phyloP scores from a whole-genome alignment of 1,139 yeast genomes.

The Nematodospora anomalae region DNA sequence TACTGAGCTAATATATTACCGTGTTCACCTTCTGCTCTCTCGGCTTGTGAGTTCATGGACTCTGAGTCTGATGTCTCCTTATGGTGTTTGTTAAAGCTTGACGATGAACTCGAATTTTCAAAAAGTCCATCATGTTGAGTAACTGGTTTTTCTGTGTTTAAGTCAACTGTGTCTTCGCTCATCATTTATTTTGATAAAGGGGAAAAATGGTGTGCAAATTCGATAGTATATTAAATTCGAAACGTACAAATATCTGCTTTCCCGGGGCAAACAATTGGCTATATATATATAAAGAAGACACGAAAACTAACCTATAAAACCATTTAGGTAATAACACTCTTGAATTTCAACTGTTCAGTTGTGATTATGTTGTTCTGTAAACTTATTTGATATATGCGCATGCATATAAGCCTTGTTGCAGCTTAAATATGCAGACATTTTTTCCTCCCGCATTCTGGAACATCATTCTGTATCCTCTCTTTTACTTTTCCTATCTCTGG shows the following conservation, averaged over 20 bases:
- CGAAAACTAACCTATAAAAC: too few relatives aligned
- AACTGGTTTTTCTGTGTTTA: conserved; percentile 5
- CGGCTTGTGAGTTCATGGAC: conserved; percentile 24
- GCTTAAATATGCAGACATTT: background rate
- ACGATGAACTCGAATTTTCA: conserved; percentile 21
- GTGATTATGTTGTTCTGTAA: background rate
- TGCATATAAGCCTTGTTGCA: background rate
- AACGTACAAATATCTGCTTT: too few relatives aligned
- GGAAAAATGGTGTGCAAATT: too few relatives aligned
- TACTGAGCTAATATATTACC: conserved; percentile 66
- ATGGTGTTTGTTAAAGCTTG: conserved; percentile 22
- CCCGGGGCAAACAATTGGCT: background rate
- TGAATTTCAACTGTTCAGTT: background rate
- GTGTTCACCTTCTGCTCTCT: conserved; percentile 28
- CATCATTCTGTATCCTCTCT: background rate
- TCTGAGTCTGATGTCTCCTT: conserved; percentile 25
- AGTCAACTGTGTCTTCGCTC: conserved; percentile 1
- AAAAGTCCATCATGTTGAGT: conserved; percentile 20
- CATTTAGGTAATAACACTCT: background rate
- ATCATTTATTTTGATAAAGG: background rate
- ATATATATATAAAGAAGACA: too few relatives aligned
- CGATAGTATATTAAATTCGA: too few relatives aligned
- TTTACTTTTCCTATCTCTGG: too few relatives aligned
- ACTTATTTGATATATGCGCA: background rate
- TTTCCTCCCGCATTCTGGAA: background rate